Conservation (phyloP, 495 filamentous ascomycete genomes). For the Ramalina peruviana region DNA sequence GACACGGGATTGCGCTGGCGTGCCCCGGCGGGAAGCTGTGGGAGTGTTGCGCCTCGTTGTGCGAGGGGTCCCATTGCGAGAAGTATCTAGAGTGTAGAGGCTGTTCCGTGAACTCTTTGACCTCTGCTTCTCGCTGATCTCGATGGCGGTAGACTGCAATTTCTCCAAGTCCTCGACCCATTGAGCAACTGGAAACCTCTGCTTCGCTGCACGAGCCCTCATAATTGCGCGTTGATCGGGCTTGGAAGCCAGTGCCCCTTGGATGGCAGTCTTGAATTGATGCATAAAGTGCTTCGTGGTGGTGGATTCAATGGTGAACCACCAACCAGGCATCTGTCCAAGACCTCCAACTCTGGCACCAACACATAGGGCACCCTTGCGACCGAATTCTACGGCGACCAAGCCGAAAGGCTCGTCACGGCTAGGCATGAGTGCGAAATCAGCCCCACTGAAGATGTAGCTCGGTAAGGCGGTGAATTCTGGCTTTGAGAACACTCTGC, state of each 20-base stretch:
- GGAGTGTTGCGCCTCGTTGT: conserved; percentile 1
- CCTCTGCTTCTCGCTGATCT: conserved; percentile 2
- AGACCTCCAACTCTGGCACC: conserved; percentile 50
- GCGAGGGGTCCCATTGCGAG: not conserved
- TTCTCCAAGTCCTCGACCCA: conserved; percentile 50
- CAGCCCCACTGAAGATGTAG: conserved; percentile 62
- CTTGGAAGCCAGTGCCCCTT: conserved; percentile 49
- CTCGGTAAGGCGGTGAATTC: conserved; percentile 60
- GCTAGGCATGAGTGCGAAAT: conserved; percentile 65
- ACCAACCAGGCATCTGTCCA: conserved; percentile 63
- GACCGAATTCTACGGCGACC: conserved; percentile 67
- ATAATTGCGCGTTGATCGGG: conserved; percentile 44
- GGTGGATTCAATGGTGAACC: conserved; percentile 53
- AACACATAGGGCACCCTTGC: conserved; percentile 62
- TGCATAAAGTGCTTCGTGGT: conserved; percentile 53
- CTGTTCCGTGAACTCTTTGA: conserved; percentile 1
- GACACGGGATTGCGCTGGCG: conserved; percentile 4
- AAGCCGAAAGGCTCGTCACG: conserved; percentile 67
- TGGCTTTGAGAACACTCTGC: conserved; percentile 57
- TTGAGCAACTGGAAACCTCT: conserved; percentile 59
- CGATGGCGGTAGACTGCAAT: conserved; percentile 38
- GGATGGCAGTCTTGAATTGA: conserved; percentile 59
- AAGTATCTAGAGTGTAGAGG: not conserved
- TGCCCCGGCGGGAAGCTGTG: not conserved
- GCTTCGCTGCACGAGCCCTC: conserved; percentile 58